Base-by-base conservation (phyloP, 768 basidiomycete genomes). In the Hysterangium stoloniferum region DNA sequence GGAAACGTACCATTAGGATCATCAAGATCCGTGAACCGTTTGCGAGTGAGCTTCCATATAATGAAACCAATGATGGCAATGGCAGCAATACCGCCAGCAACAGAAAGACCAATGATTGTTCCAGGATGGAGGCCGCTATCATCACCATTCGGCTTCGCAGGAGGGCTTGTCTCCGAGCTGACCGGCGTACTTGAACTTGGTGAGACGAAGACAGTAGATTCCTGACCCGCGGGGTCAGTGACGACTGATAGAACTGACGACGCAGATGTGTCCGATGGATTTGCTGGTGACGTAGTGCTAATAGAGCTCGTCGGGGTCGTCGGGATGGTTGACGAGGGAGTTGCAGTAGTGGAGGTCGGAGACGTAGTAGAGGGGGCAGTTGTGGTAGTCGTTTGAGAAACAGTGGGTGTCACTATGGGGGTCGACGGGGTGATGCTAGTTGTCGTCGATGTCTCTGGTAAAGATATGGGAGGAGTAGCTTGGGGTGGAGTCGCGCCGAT, bases 21-120 rank as follows among this genome's bases (percentile, higher is more conserved):
- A 59, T 90, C 85, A 59, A 86, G 87, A 58, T 83, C 78, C 22
- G 71, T 55, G 61, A 82, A 79, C 52, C 84, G 82, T 63, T 90
- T 92, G 60, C 84, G 74, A 2, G 84, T 86, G 61, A 89, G 78
- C 66, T 92, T 92, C 89, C 90, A 92, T 32, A 86, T 68, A 56
- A 89, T 76, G 69, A 92, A 92, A 13, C 71, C 79, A 45, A 82
- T 66, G 46, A 92, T 73, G 8, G 76, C 84, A 57, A 92, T 65
- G 17, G 82, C 64, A 20, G 86, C 84, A 48, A 90, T 70, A 48
- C 86, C 89, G 36, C 86, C 89, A 3, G 86, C 81, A 20, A 91
- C 86, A 0, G 86, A 82, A 52, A 92, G 71, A 29, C 87, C 89
- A 37, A 90, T 64, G 59, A 92, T 86, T 34, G 85, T 83, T 3